phyloP scores from a whole-genome alignment of 2,329 filamentous ascomycete genomes.

The Talaromyces rugulosus region DNA sequence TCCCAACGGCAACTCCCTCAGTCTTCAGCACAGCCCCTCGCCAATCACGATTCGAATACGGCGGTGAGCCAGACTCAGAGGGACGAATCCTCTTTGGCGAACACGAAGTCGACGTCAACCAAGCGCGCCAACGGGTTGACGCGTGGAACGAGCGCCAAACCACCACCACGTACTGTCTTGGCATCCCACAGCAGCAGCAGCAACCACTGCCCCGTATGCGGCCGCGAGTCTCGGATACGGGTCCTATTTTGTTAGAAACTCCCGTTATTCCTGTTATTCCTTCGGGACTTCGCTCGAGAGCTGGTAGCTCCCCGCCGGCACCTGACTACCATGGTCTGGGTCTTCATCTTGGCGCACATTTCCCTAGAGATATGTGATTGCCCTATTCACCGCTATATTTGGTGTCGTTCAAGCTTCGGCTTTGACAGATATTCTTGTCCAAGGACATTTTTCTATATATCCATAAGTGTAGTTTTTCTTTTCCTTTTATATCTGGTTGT shows the following conservation, averaged over 20 bases:
- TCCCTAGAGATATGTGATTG: not conserved
- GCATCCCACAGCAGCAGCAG: not conserved
- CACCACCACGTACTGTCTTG: not conserved
- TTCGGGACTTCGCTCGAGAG: constrained; percentile 22
- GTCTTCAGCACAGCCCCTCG: constrained; percentile 3
- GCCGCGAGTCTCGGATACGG: constrained; percentile 10
- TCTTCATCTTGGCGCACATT: constrained; percentile 14
- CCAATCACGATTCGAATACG: constrained; percentile 16
- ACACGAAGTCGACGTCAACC: constrained; percentile 28
- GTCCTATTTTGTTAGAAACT: not conserved
- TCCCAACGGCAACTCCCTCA: constrained; percentile 18
- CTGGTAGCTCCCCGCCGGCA: constrained; percentile 31
- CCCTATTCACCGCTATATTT: too few species aligned
- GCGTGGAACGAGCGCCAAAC: constrained; percentile 17
- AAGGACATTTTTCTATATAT: constrained; percentile 4
- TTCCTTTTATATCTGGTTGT: not conserved
- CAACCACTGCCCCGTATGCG: constrained; percentile 1
- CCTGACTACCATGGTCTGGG: constrained; percentile 22
- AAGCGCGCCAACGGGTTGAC: constrained; percentile 23
- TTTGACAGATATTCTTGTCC: constrained; percentile 2
- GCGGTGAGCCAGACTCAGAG: constrained; percentile 6
- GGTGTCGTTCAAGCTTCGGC: not conserved
- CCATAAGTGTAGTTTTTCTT: constrained; percentile 3
- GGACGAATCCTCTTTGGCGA: constrained; percentile 20
- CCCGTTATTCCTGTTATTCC: constrained; percentile 13